Conservation (phyloP, 345 rosid genomes). For the Corymbia maculata region DNA sequence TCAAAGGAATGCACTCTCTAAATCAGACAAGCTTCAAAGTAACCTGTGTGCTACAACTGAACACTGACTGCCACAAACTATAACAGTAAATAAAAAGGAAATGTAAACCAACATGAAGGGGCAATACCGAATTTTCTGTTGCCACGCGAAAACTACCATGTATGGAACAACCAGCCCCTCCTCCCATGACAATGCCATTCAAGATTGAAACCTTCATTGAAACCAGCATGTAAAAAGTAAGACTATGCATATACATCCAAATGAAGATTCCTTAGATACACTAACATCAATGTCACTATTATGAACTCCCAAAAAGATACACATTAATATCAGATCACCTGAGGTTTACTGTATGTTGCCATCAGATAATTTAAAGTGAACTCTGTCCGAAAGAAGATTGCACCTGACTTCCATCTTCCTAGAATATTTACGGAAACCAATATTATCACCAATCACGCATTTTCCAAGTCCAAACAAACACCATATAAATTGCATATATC, state of each 20-base stretch:
- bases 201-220: no score
- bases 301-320: neutral
- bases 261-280: no score
- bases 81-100: neutral
- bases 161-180: conserved; percentile 67
- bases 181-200: conserved; percentile 88
- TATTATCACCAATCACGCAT: neutral
- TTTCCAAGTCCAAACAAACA: neutral
- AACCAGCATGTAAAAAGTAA: no score
- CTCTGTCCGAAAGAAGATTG: conserved; percentile 34
- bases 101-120: neutral
- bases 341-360: conserved; percentile 62
- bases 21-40: neutral
- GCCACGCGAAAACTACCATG: conserved; percentile 77
- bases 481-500: neutral
- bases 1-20: neutral
- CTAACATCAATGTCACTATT: neutral
- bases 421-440: neutral
- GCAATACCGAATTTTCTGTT: conserved; percentile 63
- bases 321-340: conserved; percentile 20
- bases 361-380: conserved; percentile 52
- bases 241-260: no score
- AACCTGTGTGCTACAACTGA: neutral
- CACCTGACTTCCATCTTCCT: conserved; percentile 54
- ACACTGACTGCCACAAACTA: neutral